A percentile compares a stretch with the other conserved stretches of the same genome.
These are phyloP conservation scores for Helichrysum umbraculigerum DNA, from an alignment of 129 eudicot genomes.

Conservation along the genomic window DNA sequence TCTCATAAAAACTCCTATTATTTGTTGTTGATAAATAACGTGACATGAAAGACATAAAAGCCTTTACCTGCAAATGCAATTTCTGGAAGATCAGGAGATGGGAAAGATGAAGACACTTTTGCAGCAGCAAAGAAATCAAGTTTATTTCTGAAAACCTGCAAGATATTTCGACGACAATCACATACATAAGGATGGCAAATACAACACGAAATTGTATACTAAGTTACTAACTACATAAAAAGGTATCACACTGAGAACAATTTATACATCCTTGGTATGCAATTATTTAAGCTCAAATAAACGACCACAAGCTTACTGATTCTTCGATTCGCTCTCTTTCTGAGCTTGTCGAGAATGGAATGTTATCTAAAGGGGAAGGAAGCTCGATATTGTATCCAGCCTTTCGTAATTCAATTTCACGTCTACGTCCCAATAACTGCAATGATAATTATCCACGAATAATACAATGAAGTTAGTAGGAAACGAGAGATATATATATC, in stretches of 20 bases:
- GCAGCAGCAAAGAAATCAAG: slow-evolving; percentile 91
- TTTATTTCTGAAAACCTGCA: slow-evolving; percentile 79
- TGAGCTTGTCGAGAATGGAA: slow-evolving; percentile 66
- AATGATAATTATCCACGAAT: slow-evolving; percentile 21
- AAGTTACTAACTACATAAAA: slow-evolving; percentile 3
- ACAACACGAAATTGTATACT: neutral
- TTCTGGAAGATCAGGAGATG: slow-evolving; percentile 83
- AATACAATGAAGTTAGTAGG: neutral
- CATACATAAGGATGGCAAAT: slow-evolving; percentile 8
- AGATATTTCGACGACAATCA: neutral
- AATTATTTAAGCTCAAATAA: slow-evolving; percentile 5
- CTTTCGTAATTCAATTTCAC: slow-evolving; percentile 74
- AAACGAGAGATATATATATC: slow-evolving; percentile 6
- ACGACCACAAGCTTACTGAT: slow-evolving; percentile 50
- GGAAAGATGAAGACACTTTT: slow-evolving; percentile 85
- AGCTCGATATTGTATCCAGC: slow-evolving; percentile 87
- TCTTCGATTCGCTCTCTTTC: slow-evolving; percentile 88
- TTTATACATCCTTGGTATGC: slow-evolving; percentile 11
- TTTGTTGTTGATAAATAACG: no score
- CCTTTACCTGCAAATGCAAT: slow-evolving; percentile 94
- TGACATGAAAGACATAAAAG: no score
- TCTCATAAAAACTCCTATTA: no score
- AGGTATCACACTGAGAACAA: neutral
- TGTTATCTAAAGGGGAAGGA: slow-evolving; percentile 80
- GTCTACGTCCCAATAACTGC: slow-evolving; percentile 91